These are phyloP conservation scores for Solanum bulbocastanum DNA, from an alignment of 257 asterid genomes.

Conservation along the genomic window DNA sequence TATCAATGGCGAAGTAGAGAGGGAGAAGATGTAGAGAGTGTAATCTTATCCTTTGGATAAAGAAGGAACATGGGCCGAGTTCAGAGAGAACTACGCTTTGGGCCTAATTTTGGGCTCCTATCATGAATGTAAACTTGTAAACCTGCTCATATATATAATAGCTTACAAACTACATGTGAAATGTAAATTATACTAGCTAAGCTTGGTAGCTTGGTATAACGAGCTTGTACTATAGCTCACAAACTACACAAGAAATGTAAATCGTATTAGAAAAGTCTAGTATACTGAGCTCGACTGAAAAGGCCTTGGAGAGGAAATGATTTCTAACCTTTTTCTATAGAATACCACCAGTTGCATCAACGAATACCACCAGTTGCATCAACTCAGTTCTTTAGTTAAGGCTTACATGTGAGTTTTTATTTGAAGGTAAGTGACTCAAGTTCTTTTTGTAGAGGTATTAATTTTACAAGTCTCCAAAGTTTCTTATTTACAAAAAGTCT, in stretches of 20 bases:
- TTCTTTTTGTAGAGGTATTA: background rate
- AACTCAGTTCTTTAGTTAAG: background rate
- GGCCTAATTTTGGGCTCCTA: background rate
- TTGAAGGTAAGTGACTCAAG: background rate
- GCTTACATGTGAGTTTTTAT: background rate
- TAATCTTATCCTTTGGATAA: background rate
- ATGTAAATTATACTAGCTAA: background rate
- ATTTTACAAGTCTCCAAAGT: background rate
- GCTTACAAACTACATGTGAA: background rate
- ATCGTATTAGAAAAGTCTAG: background rate
- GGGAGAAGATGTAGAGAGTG: background rate
- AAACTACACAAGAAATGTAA: background rate
- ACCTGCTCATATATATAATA: background rate
- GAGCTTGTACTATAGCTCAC: background rate
- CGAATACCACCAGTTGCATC: no score
- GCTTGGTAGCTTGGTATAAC: background rate
- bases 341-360: background rate
- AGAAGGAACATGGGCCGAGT: background rate
- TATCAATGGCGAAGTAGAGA: background rate
- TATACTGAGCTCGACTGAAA: background rate
- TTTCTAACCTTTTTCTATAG: background rate
- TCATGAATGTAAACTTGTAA: background rate
- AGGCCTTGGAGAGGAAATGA: background rate
- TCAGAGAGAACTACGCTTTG: background rate
- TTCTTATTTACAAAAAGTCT: background rate